Base-by-base conservation (phyloP, 2,329 filamentous ascomycete genomes). In the Cladosporium sp. region DNA sequence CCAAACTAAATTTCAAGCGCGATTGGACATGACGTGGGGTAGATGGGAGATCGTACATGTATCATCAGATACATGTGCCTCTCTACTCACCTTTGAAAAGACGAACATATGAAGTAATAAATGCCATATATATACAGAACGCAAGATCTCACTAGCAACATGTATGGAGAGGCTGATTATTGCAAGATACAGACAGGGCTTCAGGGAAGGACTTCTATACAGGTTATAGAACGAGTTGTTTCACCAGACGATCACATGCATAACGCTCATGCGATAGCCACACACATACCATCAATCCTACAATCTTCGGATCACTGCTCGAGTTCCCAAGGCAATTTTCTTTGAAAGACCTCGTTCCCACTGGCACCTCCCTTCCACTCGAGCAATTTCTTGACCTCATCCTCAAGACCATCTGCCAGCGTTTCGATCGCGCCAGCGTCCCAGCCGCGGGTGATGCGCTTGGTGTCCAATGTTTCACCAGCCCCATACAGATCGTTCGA, bases 381-480 rank as follows among this genome's bases (percentile, higher is more conserved):
- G 28, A 72, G 45, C 14, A 71, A 54, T 17, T 45, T 60, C 60
- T 60, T 61, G 9, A 69, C 62, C 17, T 61, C 58, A 15, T 63
- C 39, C n/a, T 69, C 68, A 3, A 67, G 58, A 50, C 63, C 52
- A 15, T 15, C 37, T 9, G 60, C 59, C 36, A 64, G 5, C 6
- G 1, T 57, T 36, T 64, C 58, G 28, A 49, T 25, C n/a, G 30
- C 34, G 1, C 20, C 47, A 28, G 61, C 50, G 47, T 72, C 63
- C 75, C 76, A 79, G 17, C 75, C 73, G n/a, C 77, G 65, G 17
- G 69, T 64, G 34, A 63, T 67, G 36, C 76, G 72, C 67, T 80
- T 80, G 11, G 61, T 62, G n/a, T 63, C 61, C 28, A 79, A 62
- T 0, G 68, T 59, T 22, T 70, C 63, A 1, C 70, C 66, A 1